Base-by-base conservation (phyloP, 2,329 filamentous ascomycete genomes). In the Endocalyx cinctus region DNA sequence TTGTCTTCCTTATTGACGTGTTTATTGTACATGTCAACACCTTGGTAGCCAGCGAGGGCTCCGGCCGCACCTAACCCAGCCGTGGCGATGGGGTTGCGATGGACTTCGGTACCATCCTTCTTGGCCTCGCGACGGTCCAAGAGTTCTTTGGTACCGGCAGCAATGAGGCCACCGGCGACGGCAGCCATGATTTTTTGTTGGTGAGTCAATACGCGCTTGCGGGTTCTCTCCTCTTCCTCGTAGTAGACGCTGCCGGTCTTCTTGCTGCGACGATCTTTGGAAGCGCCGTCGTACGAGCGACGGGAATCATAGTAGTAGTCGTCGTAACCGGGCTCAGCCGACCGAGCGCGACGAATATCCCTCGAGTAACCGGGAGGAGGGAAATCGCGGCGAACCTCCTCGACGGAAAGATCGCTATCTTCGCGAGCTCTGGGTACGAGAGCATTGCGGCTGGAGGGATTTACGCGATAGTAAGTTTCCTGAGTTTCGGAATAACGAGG, bases 301-400 rank as follows among this genome's bases (percentile, higher is more conserved):
- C 47, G 51, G 39, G 59, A 55, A 43, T 77, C 74, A 45, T 79
- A 70, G 42, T 77, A 70, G 53, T 79, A 74, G 37, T 80, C 74
- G 55, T 80, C 74, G 50, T 77, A 69, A 40, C 66, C 64, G 28
- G 72, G 69, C 35, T 81, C 80, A 35, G 73, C 74, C 6, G 82
- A 85, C 48, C 79, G 74, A 47, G 81, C 69, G 37, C 82, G 75
- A 46, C 77, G 73, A 23, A 72, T 52, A 40, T 75, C 74, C 35
- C 60, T 43, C n/a, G 51, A 58, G 40, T 69, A 66, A 23, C 72
- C 79, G 5, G 81, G 82, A 6, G 87, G 85, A 19, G 86, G 86
- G 51, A 94, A 94, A 48, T 94, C 85, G 46, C 87, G 80, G 44
- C 79, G 78, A 39, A 94, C 79, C 62, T 94, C 86, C 63, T 95